A percentile compares a stretch with the other conserved stretches of the same genome.
Conservation (phyloP, 345 rosid species). For the Salix koriyanagi region DNA sequence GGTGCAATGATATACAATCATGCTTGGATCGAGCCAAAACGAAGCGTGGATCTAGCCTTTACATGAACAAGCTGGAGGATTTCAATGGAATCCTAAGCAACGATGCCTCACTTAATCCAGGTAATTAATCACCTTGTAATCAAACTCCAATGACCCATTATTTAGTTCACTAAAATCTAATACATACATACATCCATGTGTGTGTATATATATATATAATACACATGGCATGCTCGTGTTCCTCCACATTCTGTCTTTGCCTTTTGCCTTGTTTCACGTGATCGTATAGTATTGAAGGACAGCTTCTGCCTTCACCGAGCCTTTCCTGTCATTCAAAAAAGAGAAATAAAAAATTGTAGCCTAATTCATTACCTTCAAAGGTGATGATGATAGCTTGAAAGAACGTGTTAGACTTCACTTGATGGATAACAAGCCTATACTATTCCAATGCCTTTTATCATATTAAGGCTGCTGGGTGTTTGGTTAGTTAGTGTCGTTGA, state of each 20-base stretch:
- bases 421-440: no score
- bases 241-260: not conserved
- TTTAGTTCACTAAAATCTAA: not conserved
- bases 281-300: not conserved
- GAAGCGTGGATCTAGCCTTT: constrained; percentile 70
- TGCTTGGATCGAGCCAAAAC: constrained; percentile 71
- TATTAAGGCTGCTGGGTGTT: no score
- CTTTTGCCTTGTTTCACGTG: not conserved
- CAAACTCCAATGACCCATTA: not conserved
- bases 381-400: no score
- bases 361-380: no score
- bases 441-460: no score
- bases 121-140: constrained; percentile 25
- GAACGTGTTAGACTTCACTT: no score
- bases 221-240: not conserved
- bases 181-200: not conserved
- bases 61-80: constrained; percentile 56
- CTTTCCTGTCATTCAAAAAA: not conserved
- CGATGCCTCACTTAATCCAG: constrained; percentile 78
- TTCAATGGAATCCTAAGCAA: constrained; percentile 86
- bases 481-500: no score
- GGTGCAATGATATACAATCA: constrained; percentile 83
- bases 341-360: not conserved
- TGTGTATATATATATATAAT: no score
- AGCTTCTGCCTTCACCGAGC: not conserved